Percentiles rank a stretch among this genome's conserved stretches.
These are phyloP conservation scores for Akanthomyces dipterigenus DNA, from an alignment of 2,329 filamentous ascomycete species.

Conservation along the genomic window DNA sequence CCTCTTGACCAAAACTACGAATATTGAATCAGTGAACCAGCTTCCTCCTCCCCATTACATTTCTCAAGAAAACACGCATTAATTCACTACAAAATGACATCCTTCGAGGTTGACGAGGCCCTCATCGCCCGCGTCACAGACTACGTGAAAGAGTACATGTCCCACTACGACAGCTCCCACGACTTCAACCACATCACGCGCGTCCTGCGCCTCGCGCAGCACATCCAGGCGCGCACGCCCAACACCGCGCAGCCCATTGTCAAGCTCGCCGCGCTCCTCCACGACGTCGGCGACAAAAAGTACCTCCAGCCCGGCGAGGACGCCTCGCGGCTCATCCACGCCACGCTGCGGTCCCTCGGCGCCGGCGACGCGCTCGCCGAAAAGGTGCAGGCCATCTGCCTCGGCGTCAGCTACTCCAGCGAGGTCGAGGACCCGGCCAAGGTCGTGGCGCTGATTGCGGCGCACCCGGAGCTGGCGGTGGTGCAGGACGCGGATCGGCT, in stretches of 20 bases:
- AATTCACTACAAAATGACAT: background rate
- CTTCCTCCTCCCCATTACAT: too few species aligned
- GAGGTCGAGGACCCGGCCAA: slow-evolving; percentile 57
- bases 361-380: slow-evolving; percentile 51
- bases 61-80: background rate
- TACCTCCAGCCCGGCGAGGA: slow-evolving; percentile 58
- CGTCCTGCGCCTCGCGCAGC: slow-evolving; percentile 65
- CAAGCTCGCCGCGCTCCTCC: slow-evolving; percentile 67
- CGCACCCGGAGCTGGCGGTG: slow-evolving; percentile 58
- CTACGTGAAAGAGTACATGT: slow-evolving; percentile 67
- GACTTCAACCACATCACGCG: slow-evolving; percentile 80
- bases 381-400: slow-evolving; percentile 65
- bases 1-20: background rate
- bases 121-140: slow-evolving; percentile 50
- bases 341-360: slow-evolving; percentile 50
- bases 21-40: background rate
- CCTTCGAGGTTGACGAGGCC: slow-evolving; percentile 25
- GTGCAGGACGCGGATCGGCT: slow-evolving; percentile 90
- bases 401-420: slow-evolving; percentile 69
- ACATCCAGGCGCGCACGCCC: slow-evolving; percentile 50
- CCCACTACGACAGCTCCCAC: slow-evolving; percentile 76
- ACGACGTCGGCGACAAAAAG: slow-evolving; percentile 85
- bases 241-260: slow-evolving; percentile 41
- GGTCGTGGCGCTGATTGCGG: slow-evolving; percentile 54
- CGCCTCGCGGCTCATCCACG: slow-evolving; percentile 46